Percentiles rank a stretch among this genome's conserved stretches.
Evolutionary conservation across 2,329 filamentous ascomycete genomes (phyloP).

Genomic region (Colletotrichum magnum): DNA sequence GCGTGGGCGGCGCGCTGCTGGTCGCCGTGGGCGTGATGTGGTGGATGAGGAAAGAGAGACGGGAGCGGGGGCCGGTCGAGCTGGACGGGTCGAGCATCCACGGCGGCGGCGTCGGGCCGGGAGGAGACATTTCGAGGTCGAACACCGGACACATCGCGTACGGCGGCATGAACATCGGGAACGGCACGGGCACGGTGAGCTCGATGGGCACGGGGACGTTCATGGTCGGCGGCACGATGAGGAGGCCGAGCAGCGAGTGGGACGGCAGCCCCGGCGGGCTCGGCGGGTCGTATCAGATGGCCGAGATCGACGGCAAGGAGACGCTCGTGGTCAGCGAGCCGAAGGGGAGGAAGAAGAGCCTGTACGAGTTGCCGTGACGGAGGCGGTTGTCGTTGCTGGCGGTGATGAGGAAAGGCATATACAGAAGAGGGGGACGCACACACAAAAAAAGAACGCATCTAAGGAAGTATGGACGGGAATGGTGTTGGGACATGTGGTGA

Average conservation of each 20-base stretch:
- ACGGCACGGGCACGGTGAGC: slow-evolving; percentile 30
- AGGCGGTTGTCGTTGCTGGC: too few species aligned
- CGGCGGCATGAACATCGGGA: slow-evolving; percentile 19
- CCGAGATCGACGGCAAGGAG: slow-evolving; percentile 36
- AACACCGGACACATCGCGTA: slow-evolving; percentile 23
- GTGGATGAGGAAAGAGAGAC: slow-evolving; percentile 31
- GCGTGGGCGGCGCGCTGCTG: slow-evolving; percentile 29
- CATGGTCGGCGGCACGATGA: background rate
- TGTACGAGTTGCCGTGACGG: slow-evolving; percentile 34
- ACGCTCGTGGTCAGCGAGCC: slow-evolving; percentile 16
- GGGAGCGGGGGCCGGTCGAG: slow-evolving; percentile 14
- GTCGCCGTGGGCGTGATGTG: slow-evolving; percentile 34
- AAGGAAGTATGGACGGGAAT: background rate
- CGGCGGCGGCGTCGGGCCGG: background rate
- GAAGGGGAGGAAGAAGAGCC: slow-evolving; percentile 30
- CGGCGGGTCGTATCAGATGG: slow-evolving; percentile 31
- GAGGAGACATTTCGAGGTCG: slow-evolving; percentile 15
- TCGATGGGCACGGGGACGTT: slow-evolving; percentile 37
- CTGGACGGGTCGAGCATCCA: slow-evolving; percentile 18
- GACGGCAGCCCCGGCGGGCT: slow-evolving; percentile 23
- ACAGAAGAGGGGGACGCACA: background rate
- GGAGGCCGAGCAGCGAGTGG: slow-evolving; percentile 32
- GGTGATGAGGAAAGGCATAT: background rate
- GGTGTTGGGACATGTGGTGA: background rate
- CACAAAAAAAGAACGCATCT: slow-evolving; percentile 2